These are phyloP conservation scores for Nemania diffusa DNA, from an alignment of 2,329 filamentous ascomycete species.

Conservation along the genomic window DNA sequence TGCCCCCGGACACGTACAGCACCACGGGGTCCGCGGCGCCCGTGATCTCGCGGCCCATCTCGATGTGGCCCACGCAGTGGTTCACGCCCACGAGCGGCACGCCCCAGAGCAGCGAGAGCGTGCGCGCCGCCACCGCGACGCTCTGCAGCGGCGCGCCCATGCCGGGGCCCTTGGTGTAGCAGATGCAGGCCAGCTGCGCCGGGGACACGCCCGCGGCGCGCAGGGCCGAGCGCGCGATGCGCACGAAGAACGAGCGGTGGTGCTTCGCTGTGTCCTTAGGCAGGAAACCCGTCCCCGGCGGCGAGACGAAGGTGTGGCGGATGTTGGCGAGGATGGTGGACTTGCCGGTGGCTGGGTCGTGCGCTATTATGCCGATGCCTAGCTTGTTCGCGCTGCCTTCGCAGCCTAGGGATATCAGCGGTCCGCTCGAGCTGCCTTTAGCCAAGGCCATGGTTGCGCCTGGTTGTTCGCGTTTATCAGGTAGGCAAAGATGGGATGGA, in stretches of 20 bases:
- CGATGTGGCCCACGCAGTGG: conserved; percentile 98
- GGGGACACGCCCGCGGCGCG: conserved; percentile 70
- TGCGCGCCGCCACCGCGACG: conserved; percentile 86
- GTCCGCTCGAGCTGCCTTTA: conserved; percentile 1
- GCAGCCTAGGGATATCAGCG: conserved; percentile 67
- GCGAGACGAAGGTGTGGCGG: conserved; percentile 91
- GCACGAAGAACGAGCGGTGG: conserved; percentile 86
- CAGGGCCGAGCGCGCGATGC: conserved; percentile 82
- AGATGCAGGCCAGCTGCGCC: conserved; percentile 85
- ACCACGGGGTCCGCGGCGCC: conserved; percentile 92
- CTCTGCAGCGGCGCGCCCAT: conserved; percentile 94
- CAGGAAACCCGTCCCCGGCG: conserved; percentile 92
- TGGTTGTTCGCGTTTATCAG: conserved; percentile 6
- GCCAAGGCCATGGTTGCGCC: conserved; percentile 16
- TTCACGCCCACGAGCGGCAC: conserved; percentile 95
- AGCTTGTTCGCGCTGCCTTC: conserved; percentile 99
- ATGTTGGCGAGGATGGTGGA: conserved; percentile 88
- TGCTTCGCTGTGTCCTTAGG: conserved; percentile 96
- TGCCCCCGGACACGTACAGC: conserved; percentile 93
- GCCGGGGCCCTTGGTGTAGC: conserved; percentile 93
- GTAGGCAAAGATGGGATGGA: background rate
- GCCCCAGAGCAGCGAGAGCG: conserved; percentile 83
- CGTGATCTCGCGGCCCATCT: conserved; percentile 96
- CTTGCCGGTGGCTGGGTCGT: conserved; percentile 66
- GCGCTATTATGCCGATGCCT: conserved; percentile 89